phyloP scores from a whole-genome alignment of 1,284 basidiomycete genomes.

The Pseudozyma flocculosa region DNA sequence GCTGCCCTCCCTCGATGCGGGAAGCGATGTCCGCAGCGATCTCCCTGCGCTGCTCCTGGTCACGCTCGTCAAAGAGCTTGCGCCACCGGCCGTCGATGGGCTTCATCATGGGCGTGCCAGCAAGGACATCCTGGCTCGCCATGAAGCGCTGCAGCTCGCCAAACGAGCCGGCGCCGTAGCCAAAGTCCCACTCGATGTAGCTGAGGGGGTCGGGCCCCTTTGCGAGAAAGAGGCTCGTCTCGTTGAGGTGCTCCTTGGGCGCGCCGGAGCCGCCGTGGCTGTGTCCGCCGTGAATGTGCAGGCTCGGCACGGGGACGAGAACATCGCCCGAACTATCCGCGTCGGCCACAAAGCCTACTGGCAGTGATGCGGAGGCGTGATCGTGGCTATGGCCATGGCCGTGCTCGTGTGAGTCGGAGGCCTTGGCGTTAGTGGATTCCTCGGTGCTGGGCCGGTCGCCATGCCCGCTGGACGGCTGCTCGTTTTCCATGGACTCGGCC shows the following conservation, averaged over 20 bases:
- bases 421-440: too few species aligned
- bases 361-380: too few species aligned
- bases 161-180: slow-evolving; percentile 28
- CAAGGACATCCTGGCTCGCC: slow-evolving; percentile 18
- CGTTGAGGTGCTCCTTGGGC: slow-evolving; percentile 34
- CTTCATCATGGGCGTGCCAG: slow-evolving; percentile 36
- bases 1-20: slow-evolving; percentile 4
- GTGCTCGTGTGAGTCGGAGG: too few species aligned
- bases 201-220: slow-evolving; percentile 54
- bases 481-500: too few species aligned
- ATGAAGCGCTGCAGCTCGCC: slow-evolving; percentile 38
- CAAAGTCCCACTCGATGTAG: slow-evolving; percentile 56
- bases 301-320: not conserved
- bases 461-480: too few species aligned
- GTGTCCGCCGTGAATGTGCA: slow-evolving; percentile 14
- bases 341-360: too few species aligned
- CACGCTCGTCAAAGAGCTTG: slow-evolving; percentile 42
- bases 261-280: slow-evolving; percentile 27
- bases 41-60: slow-evolving; percentile 10
- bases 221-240: slow-evolving; percentile 40
- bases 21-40: slow-evolving; percentile 37
- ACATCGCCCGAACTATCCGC: too few species aligned
- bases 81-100: slow-evolving; percentile 46
- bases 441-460: too few species aligned
- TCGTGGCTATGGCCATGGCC: too few species aligned